phyloP scores from a whole-genome alignment of 257 asterid species.

The Nicotiana obtusifolia region DNA sequence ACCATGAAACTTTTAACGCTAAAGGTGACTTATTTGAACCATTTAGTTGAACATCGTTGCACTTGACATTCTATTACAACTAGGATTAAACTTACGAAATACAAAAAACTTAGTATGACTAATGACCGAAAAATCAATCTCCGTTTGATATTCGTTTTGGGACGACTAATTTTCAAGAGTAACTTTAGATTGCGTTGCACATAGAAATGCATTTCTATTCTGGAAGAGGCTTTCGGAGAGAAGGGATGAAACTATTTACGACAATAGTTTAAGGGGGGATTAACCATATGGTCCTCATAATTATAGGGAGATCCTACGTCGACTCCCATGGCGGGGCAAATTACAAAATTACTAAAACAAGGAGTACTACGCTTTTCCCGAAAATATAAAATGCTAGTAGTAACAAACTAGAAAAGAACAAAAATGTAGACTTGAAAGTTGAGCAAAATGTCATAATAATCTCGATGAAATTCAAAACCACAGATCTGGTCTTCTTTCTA shows the following conservation, averaged over 20 bases:
- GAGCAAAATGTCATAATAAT: slow-evolving; percentile 3
- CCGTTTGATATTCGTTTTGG: not conserved
- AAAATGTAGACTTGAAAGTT: not conserved
- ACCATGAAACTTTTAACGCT: too few species aligned
- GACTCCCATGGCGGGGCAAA: not conserved
- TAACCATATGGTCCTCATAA: too few species aligned
- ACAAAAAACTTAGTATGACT: not conserved
- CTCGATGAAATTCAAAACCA: slow-evolving; percentile 4
- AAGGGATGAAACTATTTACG: too few species aligned
- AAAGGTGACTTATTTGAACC: not conserved
- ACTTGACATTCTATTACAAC: too few species aligned
- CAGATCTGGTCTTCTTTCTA: not conserved
- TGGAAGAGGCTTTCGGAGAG: too few species aligned
- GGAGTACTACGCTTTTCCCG: not conserved
- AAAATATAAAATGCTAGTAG: not conserved
- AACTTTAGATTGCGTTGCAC: not conserved
- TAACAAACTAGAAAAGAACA: not conserved
- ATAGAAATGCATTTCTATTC: too few species aligned
- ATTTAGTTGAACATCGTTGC: not conserved
- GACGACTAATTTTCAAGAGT: too few species aligned
- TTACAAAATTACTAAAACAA: not conserved
- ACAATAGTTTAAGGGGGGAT: too few species aligned
- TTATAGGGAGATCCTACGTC: not conserved
- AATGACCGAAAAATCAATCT: not conserved
- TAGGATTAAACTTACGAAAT: too few species aligned